A percentile compares a stretch with the other conserved stretches of the same genome.
These are phyloP conservation scores for Trichophyton schoenleinii DNA, from an alignment of 2,329 filamentous ascomycete genomes.

Conservation along the genomic window DNA sequence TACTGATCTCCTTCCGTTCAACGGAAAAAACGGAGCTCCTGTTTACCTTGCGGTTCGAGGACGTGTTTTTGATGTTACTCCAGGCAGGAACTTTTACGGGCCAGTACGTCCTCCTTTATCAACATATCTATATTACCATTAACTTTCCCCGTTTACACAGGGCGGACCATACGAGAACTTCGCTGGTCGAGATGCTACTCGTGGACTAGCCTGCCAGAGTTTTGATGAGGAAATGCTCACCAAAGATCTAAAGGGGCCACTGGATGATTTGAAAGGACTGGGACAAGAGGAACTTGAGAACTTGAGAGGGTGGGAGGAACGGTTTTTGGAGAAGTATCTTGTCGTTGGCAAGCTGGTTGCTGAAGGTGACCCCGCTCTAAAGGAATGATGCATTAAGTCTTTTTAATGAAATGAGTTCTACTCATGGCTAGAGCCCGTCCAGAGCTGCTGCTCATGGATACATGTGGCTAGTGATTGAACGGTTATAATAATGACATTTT, in stretches of 20 bases:
- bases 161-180: conserved; percentile 95
- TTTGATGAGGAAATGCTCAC: conserved; percentile 96
- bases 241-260: conserved; percentile 68
- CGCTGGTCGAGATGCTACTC: conserved; percentile 77
- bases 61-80: conserved; percentile 76
- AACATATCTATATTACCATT: background rate
- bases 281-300: conserved; percentile 67
- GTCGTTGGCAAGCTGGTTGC: conserved; percentile 80
- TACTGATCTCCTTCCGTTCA: conserved; percentile 72
- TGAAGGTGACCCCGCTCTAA: conserved; percentile 38
- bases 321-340: conserved; percentile 86
- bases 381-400: conserved; percentile 8
- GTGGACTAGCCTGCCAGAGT: conserved; percentile 78
- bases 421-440: background rate
- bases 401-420: background rate
- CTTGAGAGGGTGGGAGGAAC: conserved; percentile 80
- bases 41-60: conserved; percentile 89
- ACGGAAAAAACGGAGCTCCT: conserved; percentile 58
- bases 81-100: conserved; percentile 87
- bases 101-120: conserved; percentile 37
- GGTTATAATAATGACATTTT: background rate
- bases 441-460: background rate
- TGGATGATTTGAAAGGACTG: conserved; percentile 64
- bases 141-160: conserved; percentile 15
- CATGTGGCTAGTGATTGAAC: background rate